Base-by-base conservation (phyloP, 140 eudicot genomes). In the Stevia rebaudiana region DNA sequence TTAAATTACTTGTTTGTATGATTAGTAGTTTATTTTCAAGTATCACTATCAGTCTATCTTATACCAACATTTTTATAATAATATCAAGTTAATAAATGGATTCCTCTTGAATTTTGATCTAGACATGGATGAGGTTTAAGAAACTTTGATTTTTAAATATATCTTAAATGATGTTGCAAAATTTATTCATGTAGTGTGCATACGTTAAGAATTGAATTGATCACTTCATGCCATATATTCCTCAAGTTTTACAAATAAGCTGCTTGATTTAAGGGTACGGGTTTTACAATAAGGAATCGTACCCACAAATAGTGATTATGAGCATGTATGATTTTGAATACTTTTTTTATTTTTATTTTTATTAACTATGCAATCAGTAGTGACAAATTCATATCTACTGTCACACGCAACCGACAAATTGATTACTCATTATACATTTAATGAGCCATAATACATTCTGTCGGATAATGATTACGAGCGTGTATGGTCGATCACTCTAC, bases 1-100 rank as follows among this genome's bases (percentile, higher is more conserved):
- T 42, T 41, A 24, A 39, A 44, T 61, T 19, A 63, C 58, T 24
- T 63, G 67, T 39, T 31, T 53, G 63, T 39, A 63, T 63, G 65
- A 28, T 39, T 8, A 22, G 16, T 62, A 62, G 61, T 17, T 54
- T 22, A 30, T 21, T 41, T 44, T 42, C 39, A 63, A 41, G 57
- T 33, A 13, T 37, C 15, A 13, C 46, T 24, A 43, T 64, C 31
- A 46, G 10, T n/a, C n/a, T n/a, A n/a, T n/a, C n/a, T n/a, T n/a
- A 56, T 25, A 35, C 16, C 16, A 57, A 69, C 59, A 31, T 30
- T 40, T n/a, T 22, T 40, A 40, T 53, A 41, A 43, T n/a, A 41
- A 63, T 52, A 28, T 37, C 31, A 17, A 53, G 24, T 23, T 52
- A 23, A 23, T 33, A 4, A 43, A 57, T 69, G 46, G 22, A 12